Percentiles rank a stretch among this genome's conserved stretches.
Evolutionary conservation across 805 yeast species (phyloP).

Genomic region (Zygosaccharomyces gambellarensis): DNA sequence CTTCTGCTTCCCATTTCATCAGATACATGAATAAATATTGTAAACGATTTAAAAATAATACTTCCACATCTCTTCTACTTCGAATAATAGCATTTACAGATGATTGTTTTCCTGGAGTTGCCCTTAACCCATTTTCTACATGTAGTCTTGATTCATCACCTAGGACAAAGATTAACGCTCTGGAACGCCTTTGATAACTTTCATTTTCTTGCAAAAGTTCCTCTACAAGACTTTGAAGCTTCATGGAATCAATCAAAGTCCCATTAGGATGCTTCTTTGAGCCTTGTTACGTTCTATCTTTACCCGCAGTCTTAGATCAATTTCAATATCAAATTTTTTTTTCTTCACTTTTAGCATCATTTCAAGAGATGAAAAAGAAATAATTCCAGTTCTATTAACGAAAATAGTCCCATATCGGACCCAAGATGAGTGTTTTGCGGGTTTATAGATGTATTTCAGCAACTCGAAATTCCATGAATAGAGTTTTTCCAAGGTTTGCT

Average conservation of each 20-base stretch:
- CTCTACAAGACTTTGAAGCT: constrained; percentile 7
- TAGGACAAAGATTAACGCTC: constrained; percentile 25
- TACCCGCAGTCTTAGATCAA: neutral
- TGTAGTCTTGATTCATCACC: constrained; percentile 24
- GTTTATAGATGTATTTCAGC: neutral
- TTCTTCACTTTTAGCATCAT: neutral
- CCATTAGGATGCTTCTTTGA: neutral
- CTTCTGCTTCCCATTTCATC: constrained; percentile 29
- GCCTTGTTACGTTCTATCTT: neutral
- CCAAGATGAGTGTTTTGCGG: constrained; percentile 1
- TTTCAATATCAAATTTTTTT: neutral
- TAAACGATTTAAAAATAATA: constrained; percentile 29
- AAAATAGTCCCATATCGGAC: neutral
- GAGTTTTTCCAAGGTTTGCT: neutral
- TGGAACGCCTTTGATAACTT: constrained; percentile 2
- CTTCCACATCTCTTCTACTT: constrained; percentile 18
- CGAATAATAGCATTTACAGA: constrained; percentile 16
- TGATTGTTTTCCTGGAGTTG: constrained; percentile 14
- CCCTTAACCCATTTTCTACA: constrained; percentile 20
- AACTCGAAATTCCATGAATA: neutral
- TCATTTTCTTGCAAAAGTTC: constrained; percentile 9
- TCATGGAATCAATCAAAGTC: neutral
- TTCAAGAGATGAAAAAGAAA: neutral
- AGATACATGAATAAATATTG: constrained; percentile 34
- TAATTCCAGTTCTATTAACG: neutral